phyloP scores from a whole-genome alignment of 2,329 filamentous ascomycete species.

The Aspergillus nomiae region DNA sequence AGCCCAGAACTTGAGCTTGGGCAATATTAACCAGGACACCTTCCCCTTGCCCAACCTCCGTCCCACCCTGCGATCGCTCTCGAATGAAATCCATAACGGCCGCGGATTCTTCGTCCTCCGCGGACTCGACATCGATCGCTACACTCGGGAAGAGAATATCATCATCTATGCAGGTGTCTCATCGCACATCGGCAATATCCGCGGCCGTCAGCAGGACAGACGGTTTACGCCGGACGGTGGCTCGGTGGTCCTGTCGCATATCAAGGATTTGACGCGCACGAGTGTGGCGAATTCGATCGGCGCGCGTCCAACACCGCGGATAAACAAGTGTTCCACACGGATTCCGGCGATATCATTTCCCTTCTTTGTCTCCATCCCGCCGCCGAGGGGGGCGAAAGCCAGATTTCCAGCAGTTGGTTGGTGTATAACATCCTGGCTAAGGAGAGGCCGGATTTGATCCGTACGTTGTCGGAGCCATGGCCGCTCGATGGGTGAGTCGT shows the following conservation, averaged over 20 bases:
- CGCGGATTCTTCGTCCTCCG: slow-evolving; percentile 50
- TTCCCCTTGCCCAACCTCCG: slow-evolving; percentile 46
- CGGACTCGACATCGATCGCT: slow-evolving; percentile 41
- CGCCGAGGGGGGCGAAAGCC: slow-evolving; percentile 53
- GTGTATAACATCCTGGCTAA: slow-evolving; percentile 59
- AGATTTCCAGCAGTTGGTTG: slow-evolving; percentile 55
- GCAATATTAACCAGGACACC: slow-evolving; percentile 48
- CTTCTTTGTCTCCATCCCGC: slow-evolving; percentile 51
- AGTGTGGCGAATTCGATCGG: slow-evolving; percentile 38
- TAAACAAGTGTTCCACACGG: slow-evolving; percentile 58
- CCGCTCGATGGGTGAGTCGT: slow-evolving; percentile 44
- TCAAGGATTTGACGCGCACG: slow-evolving; percentile 59
- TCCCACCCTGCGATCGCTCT: slow-evolving; percentile 34
- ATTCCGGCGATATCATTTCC: slow-evolving; percentile 57
- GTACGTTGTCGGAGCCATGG: slow-evolving; percentile 54
- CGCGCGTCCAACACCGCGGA: slow-evolving; percentile 44
- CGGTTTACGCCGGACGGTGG: slow-evolving; percentile 15
- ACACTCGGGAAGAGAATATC: slow-evolving; percentile 40
- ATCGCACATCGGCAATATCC: slow-evolving; percentile 42
- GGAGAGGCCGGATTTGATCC: slow-evolving; percentile 56
- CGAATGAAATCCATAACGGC: slow-evolving; percentile 43
- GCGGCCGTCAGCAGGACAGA: slow-evolving; percentile 48
- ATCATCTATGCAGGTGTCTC: slow-evolving; percentile 49
- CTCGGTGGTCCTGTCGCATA: slow-evolving; percentile 60
- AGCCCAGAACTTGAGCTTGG: slow-evolving; percentile 34